Percentiles rank a stretch among this genome's conserved stretches.
phyloP scores from a whole-genome alignment of 805 yeast species.

The Starmerella bombicola region DNA sequence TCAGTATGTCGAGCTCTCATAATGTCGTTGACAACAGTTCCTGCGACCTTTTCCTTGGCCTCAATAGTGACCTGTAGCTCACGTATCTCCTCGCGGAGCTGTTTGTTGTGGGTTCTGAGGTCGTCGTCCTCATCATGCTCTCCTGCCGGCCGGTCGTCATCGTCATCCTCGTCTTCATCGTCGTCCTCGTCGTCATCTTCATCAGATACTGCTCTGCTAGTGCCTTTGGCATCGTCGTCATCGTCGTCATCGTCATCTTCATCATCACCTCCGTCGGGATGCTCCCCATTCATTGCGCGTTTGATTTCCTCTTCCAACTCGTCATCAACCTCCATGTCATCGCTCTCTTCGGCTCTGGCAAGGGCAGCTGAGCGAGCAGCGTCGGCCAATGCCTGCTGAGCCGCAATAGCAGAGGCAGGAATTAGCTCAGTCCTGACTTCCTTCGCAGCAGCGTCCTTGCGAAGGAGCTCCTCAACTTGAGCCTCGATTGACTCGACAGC shows the following conservation, averaged over 20 bases:
- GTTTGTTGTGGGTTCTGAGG: slow-evolving; percentile 50
- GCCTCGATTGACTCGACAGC: slow-evolving; percentile 68
- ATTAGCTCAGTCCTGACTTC: slow-evolving; percentile 64
- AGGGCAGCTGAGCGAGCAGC: slow-evolving; percentile 27
- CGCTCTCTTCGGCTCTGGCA: slow-evolving; percentile 30
- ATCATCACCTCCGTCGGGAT: slow-evolving; percentile 24
- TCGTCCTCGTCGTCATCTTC: slow-evolving; percentile 42
- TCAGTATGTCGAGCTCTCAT: slow-evolving; percentile 76
- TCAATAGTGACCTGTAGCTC: slow-evolving; percentile 70
- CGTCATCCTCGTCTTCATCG: slow-evolving; percentile 45
- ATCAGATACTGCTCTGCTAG: slow-evolving; percentile 33
- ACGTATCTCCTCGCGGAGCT: slow-evolving; percentile 69
- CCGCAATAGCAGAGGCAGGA: slow-evolving; percentile 30
- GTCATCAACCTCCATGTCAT: slow-evolving; percentile 28
- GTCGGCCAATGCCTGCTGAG: slow-evolving; percentile 26
- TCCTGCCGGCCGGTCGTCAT: slow-evolving; percentile 40
- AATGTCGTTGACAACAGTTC: slow-evolving; percentile 65
- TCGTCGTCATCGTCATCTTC: slow-evolving; percentile 26
- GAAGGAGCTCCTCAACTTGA: slow-evolving; percentile 62
- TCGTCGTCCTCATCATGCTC: slow-evolving; percentile 43
- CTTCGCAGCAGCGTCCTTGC: slow-evolving; percentile 72
- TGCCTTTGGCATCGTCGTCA: slow-evolving; percentile 6
- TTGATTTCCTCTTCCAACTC: slow-evolving; percentile 26
- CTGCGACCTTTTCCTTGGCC: slow-evolving; percentile 59
- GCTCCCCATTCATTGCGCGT: slow-evolving; percentile 28